Evolutionary conservation across 2,329 filamentous ascomycete genomes (phyloP).

Genomic region (Fusarium buharicum): DNA sequence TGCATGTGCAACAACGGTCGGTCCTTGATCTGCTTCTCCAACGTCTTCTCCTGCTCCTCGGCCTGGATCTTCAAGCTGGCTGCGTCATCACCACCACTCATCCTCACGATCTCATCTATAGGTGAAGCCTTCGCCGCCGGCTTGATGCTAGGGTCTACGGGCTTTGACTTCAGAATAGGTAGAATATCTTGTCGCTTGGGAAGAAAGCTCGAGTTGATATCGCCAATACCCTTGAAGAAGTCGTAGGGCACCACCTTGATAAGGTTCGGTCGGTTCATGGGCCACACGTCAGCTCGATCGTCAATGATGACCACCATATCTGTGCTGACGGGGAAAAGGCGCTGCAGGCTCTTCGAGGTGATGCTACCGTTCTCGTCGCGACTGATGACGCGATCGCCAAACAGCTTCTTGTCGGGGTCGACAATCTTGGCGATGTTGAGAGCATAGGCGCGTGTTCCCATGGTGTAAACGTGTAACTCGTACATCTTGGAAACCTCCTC

Average conservation of each 20-base stretch:
- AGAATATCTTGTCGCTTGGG: slow-evolving; percentile 76
- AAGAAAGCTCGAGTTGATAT: slow-evolving; percentile 97
- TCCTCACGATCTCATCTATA: slow-evolving; percentile 79
- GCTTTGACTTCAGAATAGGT: slow-evolving; percentile 45
- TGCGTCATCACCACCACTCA: slow-evolving; percentile 77
- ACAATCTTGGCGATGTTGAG: slow-evolving; percentile 91
- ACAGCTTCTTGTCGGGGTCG: slow-evolving; percentile 87
- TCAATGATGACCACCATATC: slow-evolving; percentile 99
- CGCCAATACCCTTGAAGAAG: slow-evolving; percentile 97
- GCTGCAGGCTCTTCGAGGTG: slow-evolving; percentile 86
- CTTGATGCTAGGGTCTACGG: slow-evolving; percentile 24
- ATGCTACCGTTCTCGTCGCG: slow-evolving; percentile 97
- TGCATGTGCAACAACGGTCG: slow-evolving; percentile 92
- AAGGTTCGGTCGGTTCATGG: slow-evolving; percentile 86
- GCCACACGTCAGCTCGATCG: slow-evolving; percentile 95
- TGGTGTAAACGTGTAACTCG: slow-evolving; percentile 98
- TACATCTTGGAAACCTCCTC: slow-evolving; percentile 81
- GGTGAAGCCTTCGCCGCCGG: slow-evolving; percentile 54
- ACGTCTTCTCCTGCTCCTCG: slow-evolving; percentile 84
- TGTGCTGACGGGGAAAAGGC: slow-evolving; percentile 94
- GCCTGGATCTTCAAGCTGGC: slow-evolving; percentile 77
- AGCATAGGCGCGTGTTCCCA: slow-evolving; percentile 98
- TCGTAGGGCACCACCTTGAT: slow-evolving; percentile 96
- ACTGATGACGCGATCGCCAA: slow-evolving; percentile 94
- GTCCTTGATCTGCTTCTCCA: slow-evolving; percentile 90